Evolutionary conservation across 2,329 filamentous ascomycete genomes (phyloP).

Genomic region (Bisporella sp.): DNA sequence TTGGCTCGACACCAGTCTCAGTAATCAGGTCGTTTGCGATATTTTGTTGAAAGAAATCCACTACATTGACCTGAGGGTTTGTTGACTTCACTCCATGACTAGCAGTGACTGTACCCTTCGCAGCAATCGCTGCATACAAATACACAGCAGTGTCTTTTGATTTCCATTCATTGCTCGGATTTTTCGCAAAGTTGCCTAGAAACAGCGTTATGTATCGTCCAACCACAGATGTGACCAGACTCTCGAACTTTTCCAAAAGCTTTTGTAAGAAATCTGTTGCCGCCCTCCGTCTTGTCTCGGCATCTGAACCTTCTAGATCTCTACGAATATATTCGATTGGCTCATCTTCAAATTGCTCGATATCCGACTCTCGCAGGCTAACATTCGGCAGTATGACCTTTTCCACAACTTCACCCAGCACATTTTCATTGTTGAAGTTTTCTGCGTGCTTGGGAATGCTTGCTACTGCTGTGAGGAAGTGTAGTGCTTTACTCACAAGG

Average conservation of each 20-base stretch:
- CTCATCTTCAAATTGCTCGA: slow-evolving; percentile 96
- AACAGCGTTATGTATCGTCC: slow-evolving; percentile 83
- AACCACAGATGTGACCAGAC: slow-evolving; percentile 78
- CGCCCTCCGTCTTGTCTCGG: slow-evolving; percentile 82
- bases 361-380: slow-evolving; percentile 82
- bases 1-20: slow-evolving; percentile 64
- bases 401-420: slow-evolving; percentile 82
- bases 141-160: slow-evolving; percentile 98
- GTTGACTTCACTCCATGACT: slow-evolving; percentile 86
- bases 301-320: slow-evolving; percentile 93
- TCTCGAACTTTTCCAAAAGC: slow-evolving; percentile 83
- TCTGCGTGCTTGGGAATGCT: slow-evolving; percentile 70
- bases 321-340: slow-evolving; percentile 96
- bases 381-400: slow-evolving; percentile 95
- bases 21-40: slow-evolving; percentile 81
- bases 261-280: slow-evolving; percentile 91
- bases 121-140: slow-evolving; percentile 87
- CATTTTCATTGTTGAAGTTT: slow-evolving; percentile 76
- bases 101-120: slow-evolving; percentile 81
- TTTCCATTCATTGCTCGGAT: slow-evolving; percentile 73
- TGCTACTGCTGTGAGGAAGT: slow-evolving; percentile 88
- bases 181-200: slow-evolving; percentile 64
- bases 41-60: slow-evolving; percentile 91
- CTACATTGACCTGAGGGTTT: slow-evolving; percentile 80
- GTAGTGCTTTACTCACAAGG: slow-evolving; percentile 86